Evolutionary conservation across 495 filamentous ascomycete species (phyloP).

Genomic region (Aspergillus nanangensis): DNA sequence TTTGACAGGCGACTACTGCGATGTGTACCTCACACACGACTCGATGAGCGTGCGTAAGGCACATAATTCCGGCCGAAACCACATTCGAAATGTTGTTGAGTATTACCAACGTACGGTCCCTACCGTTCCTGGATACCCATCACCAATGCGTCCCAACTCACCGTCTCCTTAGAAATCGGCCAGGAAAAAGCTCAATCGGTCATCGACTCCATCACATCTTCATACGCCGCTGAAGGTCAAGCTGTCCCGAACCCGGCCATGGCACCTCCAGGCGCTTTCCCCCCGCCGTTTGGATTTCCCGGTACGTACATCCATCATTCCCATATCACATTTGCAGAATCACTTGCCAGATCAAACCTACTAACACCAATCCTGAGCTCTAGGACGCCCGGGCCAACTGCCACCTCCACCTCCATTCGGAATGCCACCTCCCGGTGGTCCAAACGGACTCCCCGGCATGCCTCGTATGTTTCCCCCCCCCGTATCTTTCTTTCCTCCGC

Average conservation of each 20-base stretch:
- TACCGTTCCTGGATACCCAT: neutral
- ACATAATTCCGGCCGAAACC: slow-evolving; percentile 94
- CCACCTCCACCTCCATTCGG: slow-evolving; percentile 54
- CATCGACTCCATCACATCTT: slow-evolving; percentile 93
- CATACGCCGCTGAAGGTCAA: slow-evolving; percentile 91
- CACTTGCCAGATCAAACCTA: neutral
- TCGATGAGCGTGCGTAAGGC: slow-evolving; percentile 99
- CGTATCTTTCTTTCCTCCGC: slow-evolving; percentile 12
- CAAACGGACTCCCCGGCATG: slow-evolving; percentile 38
- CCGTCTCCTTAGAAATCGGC: slow-evolving; percentile 68
- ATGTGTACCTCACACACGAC: slow-evolving; percentile 99
- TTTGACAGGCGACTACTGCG: slow-evolving; percentile 99
- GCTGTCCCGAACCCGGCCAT: slow-evolving; percentile 79
- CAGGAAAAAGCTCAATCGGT: slow-evolving; percentile 98
- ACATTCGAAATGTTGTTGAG: slow-evolving; percentile 92
- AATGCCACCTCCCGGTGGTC: slow-evolving; percentile 42
- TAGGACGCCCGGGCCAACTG: slow-evolving; percentile 45
- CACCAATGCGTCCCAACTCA: neutral
- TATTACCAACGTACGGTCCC: slow-evolving; percentile 87
- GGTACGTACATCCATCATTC: slow-evolving; percentile 30
- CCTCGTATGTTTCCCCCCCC: slow-evolving; percentile 35
- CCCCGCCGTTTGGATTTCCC: slow-evolving; percentile 53
- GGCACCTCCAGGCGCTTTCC: slow-evolving; percentile 44
- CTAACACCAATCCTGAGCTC: slow-evolving; percentile 10
- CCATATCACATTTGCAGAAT: neutral